Conservation (phyloP, 208 protist genomes). For the Angomonas deanei region DNA sequence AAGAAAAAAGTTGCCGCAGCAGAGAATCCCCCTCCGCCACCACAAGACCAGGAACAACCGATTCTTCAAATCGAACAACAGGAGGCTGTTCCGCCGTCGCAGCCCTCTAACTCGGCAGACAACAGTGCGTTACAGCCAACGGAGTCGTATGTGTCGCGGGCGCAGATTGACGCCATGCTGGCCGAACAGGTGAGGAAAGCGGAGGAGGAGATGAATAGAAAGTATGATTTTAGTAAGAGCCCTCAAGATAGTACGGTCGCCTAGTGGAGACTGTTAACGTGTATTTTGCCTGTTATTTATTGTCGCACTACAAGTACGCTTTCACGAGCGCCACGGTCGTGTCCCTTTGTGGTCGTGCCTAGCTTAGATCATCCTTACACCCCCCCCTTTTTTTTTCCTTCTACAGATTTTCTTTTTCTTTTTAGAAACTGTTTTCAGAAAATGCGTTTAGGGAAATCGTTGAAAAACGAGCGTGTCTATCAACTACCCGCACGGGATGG, state of each 20-base stretch:
- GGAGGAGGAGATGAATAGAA: background rate
- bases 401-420: background rate
- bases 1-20: background rate
- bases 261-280: too few species aligned
- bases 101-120: background rate
- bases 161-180: background rate
- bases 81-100: too few species aligned
- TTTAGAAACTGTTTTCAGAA: background rate
- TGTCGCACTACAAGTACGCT: too few species aligned
- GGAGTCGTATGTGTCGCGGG: background rate
- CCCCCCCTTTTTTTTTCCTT: background rate
- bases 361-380: background rate
- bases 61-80: background rate
- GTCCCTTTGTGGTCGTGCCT: background rate
- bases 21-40: background rate
- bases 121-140: background rate
- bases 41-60: background rate
- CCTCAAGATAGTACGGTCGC: background rate
- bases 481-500: conserved; percentile 21
- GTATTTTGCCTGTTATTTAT: too few species aligned
- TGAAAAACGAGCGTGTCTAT: conserved; percentile 12
- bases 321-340: background rate
- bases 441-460: background rate
- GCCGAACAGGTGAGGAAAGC: background rate
- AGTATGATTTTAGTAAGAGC: background rate